phyloP scores from a whole-genome alignment of 352 stramenopile species.

The Phytophthora crassamura region DNA sequence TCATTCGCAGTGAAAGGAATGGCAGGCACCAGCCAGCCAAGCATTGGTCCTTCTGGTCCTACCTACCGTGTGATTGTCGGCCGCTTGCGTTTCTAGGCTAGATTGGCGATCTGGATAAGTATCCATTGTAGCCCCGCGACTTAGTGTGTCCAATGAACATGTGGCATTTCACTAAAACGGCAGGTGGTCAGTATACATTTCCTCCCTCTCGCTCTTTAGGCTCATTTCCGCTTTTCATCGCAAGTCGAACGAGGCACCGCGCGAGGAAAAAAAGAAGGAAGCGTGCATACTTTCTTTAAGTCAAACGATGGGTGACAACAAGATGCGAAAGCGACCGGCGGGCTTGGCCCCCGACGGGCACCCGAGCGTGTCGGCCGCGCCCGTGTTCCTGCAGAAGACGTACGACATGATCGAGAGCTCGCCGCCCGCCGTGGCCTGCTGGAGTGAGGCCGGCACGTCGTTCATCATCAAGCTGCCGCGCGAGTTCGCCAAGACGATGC shows the following conservation, averaged over 20 bases:
- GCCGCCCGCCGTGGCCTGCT: constrained; percentile 73
- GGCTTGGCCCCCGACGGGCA: constrained; percentile 9
- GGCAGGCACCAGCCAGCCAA: too few species aligned
- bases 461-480: constrained; percentile 94
- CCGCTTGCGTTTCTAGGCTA: constrained; percentile 13
- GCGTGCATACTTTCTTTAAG: constrained; percentile 22
- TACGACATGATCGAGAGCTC: constrained; percentile 95
- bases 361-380: constrained; percentile 34
- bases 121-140: constrained; percentile 10
- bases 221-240: constrained; percentile 41
- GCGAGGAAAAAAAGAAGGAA: constrained; percentile 40
- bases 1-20: too few species aligned
- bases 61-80: constrained; percentile 29
- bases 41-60: not conserved
- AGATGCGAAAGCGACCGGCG: constrained; percentile 41
- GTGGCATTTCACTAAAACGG: constrained; percentile 3
- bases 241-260: not conserved
- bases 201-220: constrained; percentile 10
- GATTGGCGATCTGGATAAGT: constrained; percentile 17
- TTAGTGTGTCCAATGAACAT: constrained; percentile 11
- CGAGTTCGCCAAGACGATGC: constrained; percentile 91
- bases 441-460: constrained; percentile 80
- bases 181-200: constrained; percentile 18
- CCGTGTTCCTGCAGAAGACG: constrained; percentile 93
- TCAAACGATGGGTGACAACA: constrained; percentile 41